Percentiles rank a stretch among this genome's conserved stretches.
These are phyloP conservation scores for Cytospora leucostoma DNA, from an alignment of 2,329 filamentous ascomycete species.

Conservation along the genomic window DNA sequence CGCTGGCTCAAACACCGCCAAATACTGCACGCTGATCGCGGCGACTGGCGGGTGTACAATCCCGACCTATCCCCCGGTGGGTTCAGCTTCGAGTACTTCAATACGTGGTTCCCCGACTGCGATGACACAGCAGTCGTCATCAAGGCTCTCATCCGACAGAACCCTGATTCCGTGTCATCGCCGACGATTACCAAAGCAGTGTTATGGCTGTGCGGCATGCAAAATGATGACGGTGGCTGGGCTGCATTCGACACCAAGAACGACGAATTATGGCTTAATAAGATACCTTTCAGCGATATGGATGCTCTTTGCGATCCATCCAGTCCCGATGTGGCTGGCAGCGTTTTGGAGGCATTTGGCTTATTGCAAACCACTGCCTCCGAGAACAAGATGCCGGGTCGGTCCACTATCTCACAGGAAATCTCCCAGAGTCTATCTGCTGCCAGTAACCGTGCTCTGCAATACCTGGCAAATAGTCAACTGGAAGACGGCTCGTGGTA, in stretches of 20 bases:
- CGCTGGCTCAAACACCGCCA: background rate
- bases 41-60: constrained; percentile 36
- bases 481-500: background rate
- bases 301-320: constrained; percentile 38
- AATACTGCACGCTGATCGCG: constrained; percentile 10
- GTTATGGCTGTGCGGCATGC: constrained; percentile 39
- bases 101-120: constrained; percentile 35
- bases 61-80: constrained; percentile 32
- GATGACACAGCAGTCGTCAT: constrained; percentile 38
- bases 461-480: background rate
- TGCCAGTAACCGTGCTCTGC: background rate
- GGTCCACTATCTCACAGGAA: background rate
- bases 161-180: constrained; percentile 7
- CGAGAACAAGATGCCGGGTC: too few species aligned
- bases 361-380: background rate
- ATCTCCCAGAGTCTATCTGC: background rate
- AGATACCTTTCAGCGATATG: constrained; percentile 42
- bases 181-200: background rate
- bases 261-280: constrained; percentile 37
- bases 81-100: constrained; percentile 37
- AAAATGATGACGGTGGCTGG: constrained; percentile 40
- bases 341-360: constrained; percentile 17
- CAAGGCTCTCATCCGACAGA: constrained; percentile 33
- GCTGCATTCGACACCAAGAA: constrained; percentile 39
- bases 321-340: constrained; percentile 37